Base-by-base conservation (phyloP, 2,329 filamentous ascomycete species). In the Trichoderma gracile region DNA sequence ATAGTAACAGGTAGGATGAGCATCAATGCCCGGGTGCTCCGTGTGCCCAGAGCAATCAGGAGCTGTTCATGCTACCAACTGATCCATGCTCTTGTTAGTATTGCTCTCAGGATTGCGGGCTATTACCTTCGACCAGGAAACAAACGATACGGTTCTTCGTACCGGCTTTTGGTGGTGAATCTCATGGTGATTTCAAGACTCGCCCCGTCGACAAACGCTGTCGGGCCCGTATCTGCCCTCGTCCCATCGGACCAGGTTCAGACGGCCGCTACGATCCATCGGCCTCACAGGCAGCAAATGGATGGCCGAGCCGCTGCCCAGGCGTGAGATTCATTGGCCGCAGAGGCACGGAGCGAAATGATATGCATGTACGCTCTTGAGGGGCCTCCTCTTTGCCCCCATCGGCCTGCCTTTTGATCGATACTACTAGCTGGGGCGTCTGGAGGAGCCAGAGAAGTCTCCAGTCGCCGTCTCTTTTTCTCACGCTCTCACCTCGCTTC, bases 261-360 rank as follows among this genome's bases (percentile, higher is more conserved):
- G 17, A 59, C 45, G 56, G 25, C 47, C 47, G 58, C 58, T n/a
- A 42, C 25, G 58, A 62, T 62, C 58, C 59, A 45, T 54, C 59
- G 42, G 19, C 59, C 49, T 59, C 33, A 40, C 40, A 14, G 53
- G 42, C 47, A 63, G 52, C 60, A 63, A 63, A 63, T 63, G 43
- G 60, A 23, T 25, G 53, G 60, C 60, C 60, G 23, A 49, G 30
- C 43, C 42, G 52, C 60, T 9, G 60, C 60, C 57, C 60, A 56
- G 52, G 17, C 27, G 60, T 56, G 43, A 42, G 43, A 63, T 63
- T 50, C 60, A 63, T 63, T 63, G 60, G 60, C 52, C 60, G 60
- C 60, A 38, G 59, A 62, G 40, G 6, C 49, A 33, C 59, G 38
- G 58, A 15, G 49, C 59, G 59, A 52, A 38, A 43, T 43, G 47